Conservation (phyloP, 2,329 filamentous ascomycete species). For the Ascochyta lentis region DNA sequence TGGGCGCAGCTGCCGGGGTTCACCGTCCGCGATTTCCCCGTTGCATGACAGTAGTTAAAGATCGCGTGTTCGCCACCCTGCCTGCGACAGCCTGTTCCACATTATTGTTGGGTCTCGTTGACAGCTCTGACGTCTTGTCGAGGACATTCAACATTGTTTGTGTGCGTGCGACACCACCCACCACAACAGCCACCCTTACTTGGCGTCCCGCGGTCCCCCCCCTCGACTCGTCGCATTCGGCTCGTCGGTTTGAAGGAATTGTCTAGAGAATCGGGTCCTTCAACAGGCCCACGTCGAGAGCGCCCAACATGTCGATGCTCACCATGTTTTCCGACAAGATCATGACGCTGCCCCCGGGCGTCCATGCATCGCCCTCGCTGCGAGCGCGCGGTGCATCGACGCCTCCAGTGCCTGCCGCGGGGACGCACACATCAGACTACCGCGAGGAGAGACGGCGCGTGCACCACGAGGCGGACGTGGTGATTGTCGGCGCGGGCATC, state of each 20-base stretch:
- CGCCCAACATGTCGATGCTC: slow-evolving; percentile 28
- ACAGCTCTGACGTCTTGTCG: not conserved
- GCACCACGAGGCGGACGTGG: slow-evolving; percentile 76
- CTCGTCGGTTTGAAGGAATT: not conserved
- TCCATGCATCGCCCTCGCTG: slow-evolving; percentile 19
- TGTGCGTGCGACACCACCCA: not conserved
- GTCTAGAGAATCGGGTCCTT: slow-evolving; percentile 12
- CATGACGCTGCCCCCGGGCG: slow-evolving; percentile 32
- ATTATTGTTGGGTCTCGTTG: not conserved
- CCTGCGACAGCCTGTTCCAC: not conserved
- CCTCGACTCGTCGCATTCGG: not conserved
- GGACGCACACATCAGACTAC: slow-evolving; percentile 28
- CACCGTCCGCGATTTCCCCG: slow-evolving; percentile 25
- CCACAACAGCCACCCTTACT: not conserved
- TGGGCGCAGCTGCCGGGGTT: slow-evolving; percentile 28
- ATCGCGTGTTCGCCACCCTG: slow-evolving; percentile 33
- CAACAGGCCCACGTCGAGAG: slow-evolving; percentile 19
- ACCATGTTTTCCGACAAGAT: slow-evolving; percentile 37
- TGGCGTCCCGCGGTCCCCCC: not conserved
- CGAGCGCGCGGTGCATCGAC: slow-evolving; percentile 26
- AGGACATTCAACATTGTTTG: not conserved
- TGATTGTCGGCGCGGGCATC: slow-evolving; percentile 90
- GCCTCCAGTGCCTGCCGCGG: slow-evolving; percentile 17
- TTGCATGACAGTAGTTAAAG: slow-evolving; percentile 28
- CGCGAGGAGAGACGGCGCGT: slow-evolving; percentile 56